These are phyloP conservation scores for Ophiocordyceps camponoti-saundersi DNA, from an alignment of 2,329 filamentous ascomycete species.

Conservation along the genomic window DNA sequence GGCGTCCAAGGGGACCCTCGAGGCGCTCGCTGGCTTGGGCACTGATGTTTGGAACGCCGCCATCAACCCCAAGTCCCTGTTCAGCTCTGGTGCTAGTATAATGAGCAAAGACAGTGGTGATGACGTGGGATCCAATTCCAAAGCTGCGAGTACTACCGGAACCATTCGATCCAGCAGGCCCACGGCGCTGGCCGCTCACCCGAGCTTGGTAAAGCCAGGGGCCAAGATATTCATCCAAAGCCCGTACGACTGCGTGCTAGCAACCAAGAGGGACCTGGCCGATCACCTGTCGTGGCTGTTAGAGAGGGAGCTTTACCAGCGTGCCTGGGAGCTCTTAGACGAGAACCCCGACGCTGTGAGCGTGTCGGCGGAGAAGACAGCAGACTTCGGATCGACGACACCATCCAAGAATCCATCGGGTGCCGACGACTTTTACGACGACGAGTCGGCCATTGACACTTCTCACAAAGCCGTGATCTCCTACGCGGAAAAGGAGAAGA, in stretches of 20 bases:
- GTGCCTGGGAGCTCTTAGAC: constrained; percentile 80
- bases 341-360: constrained; percentile 63
- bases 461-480: constrained; percentile 41
- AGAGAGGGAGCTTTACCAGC: constrained; percentile 62
- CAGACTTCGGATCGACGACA: constrained; percentile 21
- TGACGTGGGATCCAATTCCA: constrained; percentile 30
- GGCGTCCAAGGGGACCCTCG: constrained; percentile 53
- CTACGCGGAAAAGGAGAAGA: constrained; percentile 69
- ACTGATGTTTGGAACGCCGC: constrained; percentile 82
- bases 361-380: constrained; percentile 19
- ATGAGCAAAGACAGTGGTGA: constrained; percentile 44
- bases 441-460: constrained; percentile 38
- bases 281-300: constrained; percentile 81
- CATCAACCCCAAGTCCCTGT: constrained; percentile 71
- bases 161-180: constrained; percentile 10
- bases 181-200: constrained; percentile 24
- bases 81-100: constrained; percentile 73
- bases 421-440: constrained; percentile 57
- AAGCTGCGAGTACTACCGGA: constrained; percentile 17
- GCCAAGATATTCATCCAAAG: constrained; percentile 84
- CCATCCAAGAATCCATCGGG: constrained; percentile 21
- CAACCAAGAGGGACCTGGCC: constrained; percentile 67
- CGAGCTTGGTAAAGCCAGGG: constrained; percentile 36
- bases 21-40: constrained; percentile 54
- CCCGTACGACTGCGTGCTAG: constrained; percentile 90